phyloP scores from a whole-genome alignment of 1,284 basidiomycete species.

The Trichosporon sp. region DNA sequence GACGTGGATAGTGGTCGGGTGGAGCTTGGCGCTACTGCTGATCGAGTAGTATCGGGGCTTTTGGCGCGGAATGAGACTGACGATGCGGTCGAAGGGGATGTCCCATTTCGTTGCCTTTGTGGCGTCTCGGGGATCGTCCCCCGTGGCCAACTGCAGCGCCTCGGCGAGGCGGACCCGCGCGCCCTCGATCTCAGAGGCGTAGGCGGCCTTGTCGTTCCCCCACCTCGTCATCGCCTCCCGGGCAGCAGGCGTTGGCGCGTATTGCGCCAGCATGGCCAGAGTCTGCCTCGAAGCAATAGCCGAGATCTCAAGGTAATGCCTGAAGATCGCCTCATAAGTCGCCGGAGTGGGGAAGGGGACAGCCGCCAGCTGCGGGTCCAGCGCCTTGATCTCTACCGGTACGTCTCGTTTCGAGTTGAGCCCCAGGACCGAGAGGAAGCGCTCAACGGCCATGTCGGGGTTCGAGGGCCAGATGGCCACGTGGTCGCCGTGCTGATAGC shows the following conservation, averaged over 20 bases:
- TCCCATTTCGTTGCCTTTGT: constrained; percentile 66
- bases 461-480: constrained; percentile 96
- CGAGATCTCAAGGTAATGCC: constrained; percentile 94
- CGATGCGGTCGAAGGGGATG: constrained; percentile 93
- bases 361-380: constrained; percentile 94
- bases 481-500: constrained; percentile 91
- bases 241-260: constrained; percentile 74
- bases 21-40: constrained; percentile 88
- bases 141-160: constrained; percentile 73
- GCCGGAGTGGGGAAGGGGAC: constrained; percentile 99
- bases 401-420: constrained; percentile 65
- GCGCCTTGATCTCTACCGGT: constrained; percentile 84
- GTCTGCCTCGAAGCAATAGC: constrained; percentile 89
- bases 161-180: constrained; percentile 87
- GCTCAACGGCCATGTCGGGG: constrained; percentile 83
- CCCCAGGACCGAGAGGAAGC: constrained; percentile 78
- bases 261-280: constrained; percentile 76
- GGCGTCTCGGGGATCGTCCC: constrained; percentile 58
- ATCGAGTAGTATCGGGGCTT: constrained; percentile 98
- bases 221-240: constrained; percentile 67
- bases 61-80: constrained; percentile 87
- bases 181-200: constrained; percentile 64
- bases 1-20: constrained; percentile 74
- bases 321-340: constrained; percentile 86
- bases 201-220: constrained; percentile 80